Base-by-base conservation (phyloP, 176 grass and related monocot genomes). In the Bromus sterilis region DNA sequence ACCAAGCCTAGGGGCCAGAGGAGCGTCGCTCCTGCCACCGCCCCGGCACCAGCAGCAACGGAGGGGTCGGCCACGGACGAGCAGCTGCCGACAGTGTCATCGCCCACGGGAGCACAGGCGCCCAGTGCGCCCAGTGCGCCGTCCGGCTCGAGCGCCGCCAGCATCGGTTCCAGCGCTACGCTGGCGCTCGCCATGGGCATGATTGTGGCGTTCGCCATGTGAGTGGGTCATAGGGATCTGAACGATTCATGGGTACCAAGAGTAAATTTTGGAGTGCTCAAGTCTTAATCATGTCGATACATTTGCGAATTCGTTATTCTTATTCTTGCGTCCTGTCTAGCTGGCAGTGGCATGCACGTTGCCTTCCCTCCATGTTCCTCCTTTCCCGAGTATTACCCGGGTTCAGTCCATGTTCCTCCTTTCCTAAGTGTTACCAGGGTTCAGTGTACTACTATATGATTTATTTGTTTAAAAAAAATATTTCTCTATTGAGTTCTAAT, bases 131-230 rank as follows among this genome's bases (percentile, higher is more conserved):
- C 88, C 5, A n/a, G 59, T 11, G 32, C 80, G 4, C 89, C 80
- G 2, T 93, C 91, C 3, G 69, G 49, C 65, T 93, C 91, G 6
- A 69, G 49, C 57, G 90, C 87, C 3, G 49, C 39, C 21, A 56
- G 6, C 75, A 57, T 84, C 64, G 74, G 56, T 53, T 64, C 24
- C 23, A 89, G 87, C 30, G 71, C 78, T 25, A 72, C 58, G 26
- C 62, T 75, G 34, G 72, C 44, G 28, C 65, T 93, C 78, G 80
- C 77, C 79, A 51, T 80, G 30, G 87, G 60, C 51, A 69, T 87
- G 53, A 36, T 82, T 32, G 15, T 85, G 58, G 66, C 44, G 37
- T n/a, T 90, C 3, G 78, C 69, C 58, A 67, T 90, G 78, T 93
- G 81, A 90, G 81, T n/a, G n/a, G n/a, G n/a, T n/a, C n/a, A n/a